Percentiles rank a stretch among this genome's conserved stretches.
These are phyloP conservation scores for Deuterostichococcus epilithicus DNA, from an alignment of 139 green algal species.

Conservation along the genomic window DNA sequence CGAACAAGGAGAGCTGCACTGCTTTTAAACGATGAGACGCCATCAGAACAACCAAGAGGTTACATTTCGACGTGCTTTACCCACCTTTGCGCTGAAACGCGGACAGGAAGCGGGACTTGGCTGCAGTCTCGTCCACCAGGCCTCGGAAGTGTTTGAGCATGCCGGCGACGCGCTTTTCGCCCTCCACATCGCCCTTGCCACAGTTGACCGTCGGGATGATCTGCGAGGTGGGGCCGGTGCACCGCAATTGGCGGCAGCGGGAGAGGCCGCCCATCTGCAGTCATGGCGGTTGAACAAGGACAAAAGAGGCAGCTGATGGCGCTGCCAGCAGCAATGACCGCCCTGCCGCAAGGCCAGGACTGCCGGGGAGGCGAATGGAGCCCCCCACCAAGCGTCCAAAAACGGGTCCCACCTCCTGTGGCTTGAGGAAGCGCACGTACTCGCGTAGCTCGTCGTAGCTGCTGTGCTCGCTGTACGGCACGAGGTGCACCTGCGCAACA, in stretches of 20 bases:
- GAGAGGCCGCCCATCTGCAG: not conserved
- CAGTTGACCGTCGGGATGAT: constrained; percentile 83
- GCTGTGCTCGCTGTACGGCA: constrained; percentile 90
- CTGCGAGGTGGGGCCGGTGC: constrained; percentile 25
- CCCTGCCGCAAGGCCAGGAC: too few relatives aligned
- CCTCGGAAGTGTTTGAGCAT: constrained; percentile 61
- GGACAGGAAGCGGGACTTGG: constrained; percentile 59
- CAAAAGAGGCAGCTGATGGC: too few relatives aligned
- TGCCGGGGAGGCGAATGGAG: too few relatives aligned
- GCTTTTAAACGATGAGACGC: too few relatives aligned
- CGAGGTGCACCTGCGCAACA: constrained; percentile 58
- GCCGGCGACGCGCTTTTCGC: constrained; percentile 19
- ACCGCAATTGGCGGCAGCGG: not conserved
- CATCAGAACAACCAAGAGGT: too few relatives aligned
- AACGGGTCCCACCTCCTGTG: constrained; percentile 43
- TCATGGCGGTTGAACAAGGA: too few relatives aligned
- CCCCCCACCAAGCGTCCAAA: too few relatives aligned
- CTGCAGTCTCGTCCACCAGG: constrained; percentile 61
- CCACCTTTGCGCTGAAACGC: constrained; percentile 8
- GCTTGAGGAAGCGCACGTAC: constrained; percentile 68
- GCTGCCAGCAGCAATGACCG: too few relatives aligned
- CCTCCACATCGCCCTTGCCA: constrained; percentile 28
- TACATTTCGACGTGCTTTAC: not conserved
- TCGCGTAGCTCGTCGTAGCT: constrained; percentile 74
- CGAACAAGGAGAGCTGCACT: too few relatives aligned